Conservation (phyloP, 495 filamentous ascomycete genomes). For the Copromyces sp. region DNA sequence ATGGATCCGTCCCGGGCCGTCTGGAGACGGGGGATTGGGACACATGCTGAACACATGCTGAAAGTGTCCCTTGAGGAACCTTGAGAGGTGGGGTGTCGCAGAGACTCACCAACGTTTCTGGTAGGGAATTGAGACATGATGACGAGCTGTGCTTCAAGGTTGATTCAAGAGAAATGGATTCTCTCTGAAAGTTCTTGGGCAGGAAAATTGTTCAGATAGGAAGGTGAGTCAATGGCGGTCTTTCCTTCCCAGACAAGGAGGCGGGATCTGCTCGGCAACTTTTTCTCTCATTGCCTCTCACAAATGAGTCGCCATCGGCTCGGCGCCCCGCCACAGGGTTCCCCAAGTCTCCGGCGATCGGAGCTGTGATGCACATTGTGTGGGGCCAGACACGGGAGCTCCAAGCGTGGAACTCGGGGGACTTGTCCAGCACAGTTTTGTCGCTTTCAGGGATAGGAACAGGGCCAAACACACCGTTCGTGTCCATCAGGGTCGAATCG, state of each 20-base stretch:
- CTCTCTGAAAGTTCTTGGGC: neutral
- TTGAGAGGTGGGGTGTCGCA: neutral
- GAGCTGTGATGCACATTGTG: neutral
- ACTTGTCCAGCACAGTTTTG: neutral
- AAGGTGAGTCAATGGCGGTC: neutral
- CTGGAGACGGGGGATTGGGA: neutral
- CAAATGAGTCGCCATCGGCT: neutral
- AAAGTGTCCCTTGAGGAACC: neutral
- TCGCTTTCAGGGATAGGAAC: neutral
- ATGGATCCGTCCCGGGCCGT: neutral
- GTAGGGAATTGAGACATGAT: slow-evolving; percentile 35
- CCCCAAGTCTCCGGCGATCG: neutral
- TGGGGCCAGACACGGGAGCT: neutral
- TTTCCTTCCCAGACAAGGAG: neutral
- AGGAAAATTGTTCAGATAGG: neutral
- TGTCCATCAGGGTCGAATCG: neutral
- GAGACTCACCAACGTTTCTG: slow-evolving; percentile 42
- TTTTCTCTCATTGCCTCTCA: neutral
- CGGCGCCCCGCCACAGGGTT: neutral
- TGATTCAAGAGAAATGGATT: neutral
- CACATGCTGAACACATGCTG: neutral
- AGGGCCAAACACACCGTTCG: neutral
- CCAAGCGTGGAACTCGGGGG: neutral
- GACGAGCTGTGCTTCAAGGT: neutral
- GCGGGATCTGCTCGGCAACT: neutral